Percentiles rank a stretch among this genome's conserved stretches.
Evolutionary conservation across 768 basidiomycete species (phyloP).

Genomic region (Tricholoma terreum): DNA sequence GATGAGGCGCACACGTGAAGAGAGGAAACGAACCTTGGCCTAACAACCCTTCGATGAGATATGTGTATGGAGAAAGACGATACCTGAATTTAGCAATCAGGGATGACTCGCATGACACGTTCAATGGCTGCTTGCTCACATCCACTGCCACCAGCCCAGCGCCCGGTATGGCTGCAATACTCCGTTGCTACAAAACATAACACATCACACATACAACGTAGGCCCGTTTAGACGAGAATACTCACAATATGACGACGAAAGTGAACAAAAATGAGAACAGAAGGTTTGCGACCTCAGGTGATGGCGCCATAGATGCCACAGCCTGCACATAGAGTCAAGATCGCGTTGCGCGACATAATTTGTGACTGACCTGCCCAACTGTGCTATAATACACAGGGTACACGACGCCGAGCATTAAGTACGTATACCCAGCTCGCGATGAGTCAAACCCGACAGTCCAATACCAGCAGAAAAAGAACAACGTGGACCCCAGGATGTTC

Average conservation of each 20-base stretch:
- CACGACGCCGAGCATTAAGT: constrained; percentile 48
- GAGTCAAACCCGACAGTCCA: constrained; percentile 64
- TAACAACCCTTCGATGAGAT: constrained; percentile 47
- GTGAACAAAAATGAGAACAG: constrained; percentile 52
- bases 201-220: not conserved
- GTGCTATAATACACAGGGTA: constrained; percentile 62
- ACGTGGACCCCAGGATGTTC: constrained; percentile 54
- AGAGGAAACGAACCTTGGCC: constrained; percentile 33
- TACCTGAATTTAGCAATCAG: constrained; percentile 26
- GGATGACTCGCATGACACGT: not conserved
- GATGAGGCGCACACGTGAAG: constrained; percentile 27
- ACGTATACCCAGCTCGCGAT: constrained; percentile 57
- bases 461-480: constrained; percentile 69
- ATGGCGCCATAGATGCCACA: constrained; percentile 57
- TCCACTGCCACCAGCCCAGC: no score
- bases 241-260: constrained; percentile 56
- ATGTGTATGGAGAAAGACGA: constrained; percentile 50
- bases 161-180: constrained; percentile 58
- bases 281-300: constrained; percentile 50
- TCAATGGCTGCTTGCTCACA: constrained; percentile 34
- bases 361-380: constrained; percentile 42
- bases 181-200: constrained; percentile 40
- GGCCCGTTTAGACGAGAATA: not conserved
- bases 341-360: not conserved
- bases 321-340: constrained; percentile 41